Percentiles rank a stretch among this genome's conserved stretches.
Conservation (phyloP, 2,329 filamentous ascomycete species). For the Aspergillus viridinutans region DNA sequence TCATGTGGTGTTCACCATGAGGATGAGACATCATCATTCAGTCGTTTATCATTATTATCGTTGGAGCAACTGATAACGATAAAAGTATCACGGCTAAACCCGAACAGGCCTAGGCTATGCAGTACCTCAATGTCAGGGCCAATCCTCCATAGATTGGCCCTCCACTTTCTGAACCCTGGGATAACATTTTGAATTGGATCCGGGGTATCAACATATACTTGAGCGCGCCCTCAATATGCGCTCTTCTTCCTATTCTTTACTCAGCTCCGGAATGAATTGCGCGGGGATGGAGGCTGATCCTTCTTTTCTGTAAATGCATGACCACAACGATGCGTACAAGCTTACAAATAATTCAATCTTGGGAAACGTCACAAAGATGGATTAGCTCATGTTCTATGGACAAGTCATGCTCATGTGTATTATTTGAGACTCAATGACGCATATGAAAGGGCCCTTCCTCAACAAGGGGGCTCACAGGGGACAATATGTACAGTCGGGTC, state of each 20-base stretch:
- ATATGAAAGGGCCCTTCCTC: neutral
- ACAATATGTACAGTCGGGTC: neutral
- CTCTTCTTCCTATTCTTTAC: neutral
- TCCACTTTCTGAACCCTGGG: neutral
- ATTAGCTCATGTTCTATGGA: neutral
- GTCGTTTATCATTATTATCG: neutral
- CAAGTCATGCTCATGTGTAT: neutral
- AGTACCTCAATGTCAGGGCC: neutral
- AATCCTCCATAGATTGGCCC: neutral
- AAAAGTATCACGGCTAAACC: neutral
- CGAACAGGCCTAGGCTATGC: neutral
- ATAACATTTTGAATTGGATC: neutral
- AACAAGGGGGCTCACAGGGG: neutral
- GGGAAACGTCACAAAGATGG: neutral
- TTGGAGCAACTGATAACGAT: neutral
- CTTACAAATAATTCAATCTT: neutral
- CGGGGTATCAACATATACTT: neutral
- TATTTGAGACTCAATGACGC: neutral
- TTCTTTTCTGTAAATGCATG: neutral
- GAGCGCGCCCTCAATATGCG: neutral
- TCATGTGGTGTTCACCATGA: conserved; percentile 5
- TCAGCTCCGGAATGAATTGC: neutral
- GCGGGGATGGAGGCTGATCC: neutral
- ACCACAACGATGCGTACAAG: neutral
- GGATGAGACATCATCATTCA: neutral